These are phyloP conservation scores for Kernera saxatilis DNA, from an alignment of 345 rosid species.

Conservation along the genomic window DNA sequence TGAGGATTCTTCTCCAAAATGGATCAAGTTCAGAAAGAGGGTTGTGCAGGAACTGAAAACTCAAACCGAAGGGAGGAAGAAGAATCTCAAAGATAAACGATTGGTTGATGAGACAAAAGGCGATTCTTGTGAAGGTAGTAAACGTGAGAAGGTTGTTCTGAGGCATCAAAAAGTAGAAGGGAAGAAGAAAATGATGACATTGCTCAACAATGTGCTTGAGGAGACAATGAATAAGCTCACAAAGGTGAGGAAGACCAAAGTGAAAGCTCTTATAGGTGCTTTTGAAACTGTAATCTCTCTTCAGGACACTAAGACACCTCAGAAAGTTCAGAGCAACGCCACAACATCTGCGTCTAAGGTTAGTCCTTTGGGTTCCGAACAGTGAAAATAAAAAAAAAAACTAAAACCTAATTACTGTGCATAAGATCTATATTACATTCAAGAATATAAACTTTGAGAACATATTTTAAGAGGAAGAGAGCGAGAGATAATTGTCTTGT, in stretches of 20 bases:
- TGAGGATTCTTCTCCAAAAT: slow-evolving; percentile 40
- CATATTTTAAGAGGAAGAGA: neutral
- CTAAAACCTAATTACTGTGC: neutral
- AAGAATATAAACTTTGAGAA: neutral
- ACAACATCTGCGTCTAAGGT: slow-evolving; percentile 30
- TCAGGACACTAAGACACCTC: slow-evolving; percentile 47
- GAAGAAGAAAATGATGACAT: slow-evolving; percentile 39
- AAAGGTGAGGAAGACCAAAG: slow-evolving; percentile 62
- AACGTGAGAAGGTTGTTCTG: slow-evolving; percentile 38
- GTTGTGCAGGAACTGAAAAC: slow-evolving; percentile 29
- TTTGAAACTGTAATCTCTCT: slow-evolving; percentile 79
- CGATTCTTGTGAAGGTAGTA: slow-evolving; percentile 8
- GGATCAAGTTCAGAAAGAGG: slow-evolving; percentile 50
- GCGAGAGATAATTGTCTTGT: neutral
- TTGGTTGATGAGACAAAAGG: neutral
- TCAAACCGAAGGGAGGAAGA: slow-evolving; percentile 24
- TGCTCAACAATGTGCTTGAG: slow-evolving; percentile 73
- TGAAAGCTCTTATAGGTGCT: slow-evolving; percentile 85
- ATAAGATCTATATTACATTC: slow-evolving; percentile 6
- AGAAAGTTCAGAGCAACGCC: neutral
- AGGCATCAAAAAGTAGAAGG: slow-evolving; percentile 43
- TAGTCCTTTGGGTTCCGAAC: slow-evolving; percentile 4
- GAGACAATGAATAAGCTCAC: slow-evolving; percentile 64
- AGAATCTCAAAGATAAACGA: slow-evolving; percentile 23
- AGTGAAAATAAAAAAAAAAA: neutral